phyloP scores from a whole-genome alignment of 2,329 filamentous ascomycete species.

The Podosphaera fusca region DNA sequence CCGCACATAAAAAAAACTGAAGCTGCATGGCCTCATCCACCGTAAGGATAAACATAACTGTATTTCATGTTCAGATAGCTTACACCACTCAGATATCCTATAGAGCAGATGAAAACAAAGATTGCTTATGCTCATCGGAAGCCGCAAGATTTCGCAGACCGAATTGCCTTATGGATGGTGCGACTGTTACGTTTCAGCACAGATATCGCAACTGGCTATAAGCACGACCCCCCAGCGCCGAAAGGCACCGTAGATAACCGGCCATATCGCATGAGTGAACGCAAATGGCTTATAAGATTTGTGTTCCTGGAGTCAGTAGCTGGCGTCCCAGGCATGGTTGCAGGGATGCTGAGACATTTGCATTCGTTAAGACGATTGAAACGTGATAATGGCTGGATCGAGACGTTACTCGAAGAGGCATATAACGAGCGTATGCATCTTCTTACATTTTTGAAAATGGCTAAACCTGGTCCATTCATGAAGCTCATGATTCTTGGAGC shows the following conservation, averaged over 20 bases:
- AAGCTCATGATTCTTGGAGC: conserved; percentile 73
- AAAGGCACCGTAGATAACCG: conserved; percentile 24
- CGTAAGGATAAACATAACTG: conserved; percentile 6
- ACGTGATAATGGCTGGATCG: conserved; percentile 91
- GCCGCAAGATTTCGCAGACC: conserved; percentile 51
- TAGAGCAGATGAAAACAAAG: conserved; percentile 49
- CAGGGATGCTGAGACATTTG: conserved; percentile 78
- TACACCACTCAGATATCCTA: conserved; percentile 32
- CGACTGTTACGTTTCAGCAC: conserved; percentile 56
- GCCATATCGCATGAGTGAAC: conserved; percentile 51
- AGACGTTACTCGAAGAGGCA: conserved; percentile 70
- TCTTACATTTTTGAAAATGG: conserved; percentile 80
- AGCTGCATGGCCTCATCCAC: conserved; percentile 34
- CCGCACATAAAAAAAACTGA: conserved; percentile 32
- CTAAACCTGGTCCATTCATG: conserved; percentile 63
- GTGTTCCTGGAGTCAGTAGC: conserved; percentile 90
- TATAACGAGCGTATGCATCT: conserved; percentile 92
- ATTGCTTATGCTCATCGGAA: conserved; percentile 58
- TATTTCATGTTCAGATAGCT: background rate
- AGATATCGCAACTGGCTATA: conserved; percentile 61
- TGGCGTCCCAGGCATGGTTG: conserved; percentile 91
- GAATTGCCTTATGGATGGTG: conserved; percentile 54
- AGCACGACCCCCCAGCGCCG: conserved; percentile 35
- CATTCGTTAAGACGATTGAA: conserved; percentile 65
- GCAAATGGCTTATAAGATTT: conserved; percentile 75